Evolutionary conservation across 2,329 filamentous ascomycete genomes (phyloP).

Genomic region (Boeremia lycopersici): DNA sequence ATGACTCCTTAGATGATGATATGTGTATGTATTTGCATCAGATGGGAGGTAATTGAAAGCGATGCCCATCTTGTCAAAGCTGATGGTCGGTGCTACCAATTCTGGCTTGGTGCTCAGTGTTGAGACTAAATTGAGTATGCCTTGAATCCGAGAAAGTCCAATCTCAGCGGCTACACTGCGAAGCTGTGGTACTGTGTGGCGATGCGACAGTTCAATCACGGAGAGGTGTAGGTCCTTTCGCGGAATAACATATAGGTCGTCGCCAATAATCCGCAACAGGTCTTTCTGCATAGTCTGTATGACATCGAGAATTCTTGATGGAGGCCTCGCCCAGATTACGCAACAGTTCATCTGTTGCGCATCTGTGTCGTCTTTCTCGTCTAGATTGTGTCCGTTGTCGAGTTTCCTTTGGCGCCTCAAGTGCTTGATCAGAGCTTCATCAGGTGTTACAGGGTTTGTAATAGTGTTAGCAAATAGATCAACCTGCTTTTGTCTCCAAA

Average conservation of each 20-base stretch:
- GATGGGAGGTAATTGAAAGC: conserved; percentile 21
- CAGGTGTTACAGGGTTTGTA: conserved; percentile 12
- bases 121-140: conserved; percentile 14
- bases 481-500: conserved; percentile 6
- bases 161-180: conserved; percentile 7
- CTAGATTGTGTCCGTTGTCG: background rate
- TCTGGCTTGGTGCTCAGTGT: conserved; percentile 5
- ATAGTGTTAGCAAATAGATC: background rate
- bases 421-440: conserved; percentile 20
- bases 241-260: conserved; percentile 17
- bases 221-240: conserved; percentile 15
- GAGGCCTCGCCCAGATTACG: conserved; percentile 17
- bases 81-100: conserved; percentile 14
- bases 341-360: conserved; percentile 16
- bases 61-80: conserved; percentile 22
- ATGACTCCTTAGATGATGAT: conserved; percentile 20
- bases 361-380: conserved; percentile 3
- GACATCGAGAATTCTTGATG: background rate
- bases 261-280: conserved; percentile 2
- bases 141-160: conserved; percentile 9
- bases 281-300: conserved; percentile 8
- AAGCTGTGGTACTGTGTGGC: conserved; percentile 17
- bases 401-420: conserved; percentile 6
- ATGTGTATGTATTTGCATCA: conserved; percentile 7
- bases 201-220: conserved; percentile 21